A percentile compares a stretch with the other conserved stretches of the same genome.
phyloP scores from a whole-genome alignment of 257 asterid genomes.

The Eustoma russellianum region DNA sequence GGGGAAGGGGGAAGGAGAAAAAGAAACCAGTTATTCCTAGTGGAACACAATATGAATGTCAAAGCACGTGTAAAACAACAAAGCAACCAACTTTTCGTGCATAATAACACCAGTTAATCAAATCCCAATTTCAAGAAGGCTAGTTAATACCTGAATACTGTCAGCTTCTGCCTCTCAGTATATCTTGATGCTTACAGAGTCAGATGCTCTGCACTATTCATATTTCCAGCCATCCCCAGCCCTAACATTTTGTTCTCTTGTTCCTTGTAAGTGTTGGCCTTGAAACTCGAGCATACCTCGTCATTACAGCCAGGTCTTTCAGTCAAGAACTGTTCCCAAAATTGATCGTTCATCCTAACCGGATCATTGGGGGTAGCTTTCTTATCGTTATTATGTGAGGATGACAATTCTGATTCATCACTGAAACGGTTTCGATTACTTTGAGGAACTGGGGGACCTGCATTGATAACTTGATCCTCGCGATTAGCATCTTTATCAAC shows the following conservation, averaged over 20 bases:
- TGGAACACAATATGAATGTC: too few species aligned
- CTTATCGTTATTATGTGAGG: conserved; percentile 32
- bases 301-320: conserved; percentile 81
- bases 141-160: too few species aligned
- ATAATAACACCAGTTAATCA: too few species aligned
- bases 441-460: conserved; percentile 10
- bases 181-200: conserved; percentile 32
- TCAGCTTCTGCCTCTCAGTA: too few species aligned
- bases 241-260: conserved; percentile 36
- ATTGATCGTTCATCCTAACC: conserved; percentile 65
- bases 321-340: conserved; percentile 92
- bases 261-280: conserved; percentile 31
- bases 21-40: too few species aligned
- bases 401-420: conserved; percentile 21
- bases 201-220: conserved; percentile 56
- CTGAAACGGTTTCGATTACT: conserved; percentile 14
- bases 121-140: too few species aligned
- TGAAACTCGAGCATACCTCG: conserved; percentile 57
- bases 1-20: too few species aligned
- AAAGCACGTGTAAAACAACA: too few species aligned
- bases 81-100: too few species aligned
- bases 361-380: conserved; percentile 31
- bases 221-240: conserved; percentile 39
- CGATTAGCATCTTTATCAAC: conserved; percentile 14
- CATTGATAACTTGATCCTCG: conserved; percentile 7